phyloP scores from a whole-genome alignment of 257 asterid species.

The Nicotiana sylvestris region DNA sequence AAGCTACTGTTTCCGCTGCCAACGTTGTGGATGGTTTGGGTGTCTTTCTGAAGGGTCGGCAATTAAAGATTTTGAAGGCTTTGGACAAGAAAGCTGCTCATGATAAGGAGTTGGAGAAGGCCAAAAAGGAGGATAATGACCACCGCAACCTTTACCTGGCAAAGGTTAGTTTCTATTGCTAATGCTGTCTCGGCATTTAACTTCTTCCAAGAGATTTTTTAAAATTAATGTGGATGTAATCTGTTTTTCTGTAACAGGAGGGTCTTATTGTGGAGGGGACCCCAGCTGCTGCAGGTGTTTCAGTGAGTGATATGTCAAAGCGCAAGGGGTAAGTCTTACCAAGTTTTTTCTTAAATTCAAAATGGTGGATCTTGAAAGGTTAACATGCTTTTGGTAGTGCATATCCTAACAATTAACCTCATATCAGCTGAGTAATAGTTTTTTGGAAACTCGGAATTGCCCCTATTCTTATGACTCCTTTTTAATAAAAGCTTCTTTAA shows the following conservation, averaged over 20 bases:
- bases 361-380: not conserved
- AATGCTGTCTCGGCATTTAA: constrained; percentile 4
- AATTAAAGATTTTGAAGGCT: constrained; percentile 75
- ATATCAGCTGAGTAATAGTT: not conserved
- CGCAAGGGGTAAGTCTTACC: constrained; percentile 64
- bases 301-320: constrained; percentile 73
- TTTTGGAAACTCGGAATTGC: not conserved
- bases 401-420: not conserved
- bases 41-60: constrained; percentile 72
- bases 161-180: constrained; percentile 48
- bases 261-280: constrained; percentile 79
- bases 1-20: constrained; percentile 77
- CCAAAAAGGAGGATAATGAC: constrained; percentile 64
- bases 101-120: constrained; percentile 70
- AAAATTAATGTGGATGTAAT: constrained; percentile 13
- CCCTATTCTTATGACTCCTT: not conserved
- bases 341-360: not conserved
- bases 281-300: constrained; percentile 94
- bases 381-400: not conserved
- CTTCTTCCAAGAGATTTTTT: constrained; percentile 7
- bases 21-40: constrained; percentile 52
- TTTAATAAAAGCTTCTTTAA: not conserved
- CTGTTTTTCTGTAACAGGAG: constrained; percentile 49
- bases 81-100: constrained; percentile 79
- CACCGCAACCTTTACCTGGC: constrained; percentile 84